Conservation (phyloP, 2,329 filamentous ascomycete species). For the Meredithiella fracta region DNA sequence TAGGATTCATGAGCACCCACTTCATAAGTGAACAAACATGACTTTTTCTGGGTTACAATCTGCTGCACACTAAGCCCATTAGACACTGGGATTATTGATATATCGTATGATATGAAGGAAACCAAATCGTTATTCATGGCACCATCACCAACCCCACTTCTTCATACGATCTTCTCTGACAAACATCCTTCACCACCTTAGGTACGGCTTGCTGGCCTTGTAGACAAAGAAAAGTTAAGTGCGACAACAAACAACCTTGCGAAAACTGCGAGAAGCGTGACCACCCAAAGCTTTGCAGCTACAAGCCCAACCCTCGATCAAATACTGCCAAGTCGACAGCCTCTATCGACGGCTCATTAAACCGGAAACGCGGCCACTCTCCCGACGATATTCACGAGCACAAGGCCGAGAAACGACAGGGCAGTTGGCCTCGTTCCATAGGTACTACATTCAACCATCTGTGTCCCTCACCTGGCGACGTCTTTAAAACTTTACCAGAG, state of each 20-base stretch:
- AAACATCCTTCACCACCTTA: constrained; percentile 18
- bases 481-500: constrained; percentile 3
- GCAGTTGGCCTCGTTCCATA: constrained; percentile 28
- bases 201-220: constrained; percentile 52
- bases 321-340: constrained; percentile 15
- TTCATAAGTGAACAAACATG: too few relatives aligned
- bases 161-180: too few relatives aligned
- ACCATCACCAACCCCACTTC: too few relatives aligned
- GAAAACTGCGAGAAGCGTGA: constrained; percentile 53
- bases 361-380: constrained; percentile 27
- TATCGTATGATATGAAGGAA: too few relatives aligned
- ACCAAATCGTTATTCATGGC: too few relatives aligned
- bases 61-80: too few relatives aligned
- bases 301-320: constrained; percentile 40
- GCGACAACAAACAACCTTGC: constrained; percentile 51
- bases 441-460: constrained; percentile 18
- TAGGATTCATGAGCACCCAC: background rate
- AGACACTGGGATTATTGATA: too few relatives aligned
- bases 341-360: constrained; percentile 12
- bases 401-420: constrained; percentile 23
- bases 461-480: background rate
- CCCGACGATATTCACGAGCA: constrained; percentile 22
- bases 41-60: too few relatives aligned
- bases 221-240: constrained; percentile 51
- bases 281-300: constrained; percentile 47